Conservation (phyloP, 2,329 filamentous ascomycete genomes). For the Aspergillus melleus region DNA sequence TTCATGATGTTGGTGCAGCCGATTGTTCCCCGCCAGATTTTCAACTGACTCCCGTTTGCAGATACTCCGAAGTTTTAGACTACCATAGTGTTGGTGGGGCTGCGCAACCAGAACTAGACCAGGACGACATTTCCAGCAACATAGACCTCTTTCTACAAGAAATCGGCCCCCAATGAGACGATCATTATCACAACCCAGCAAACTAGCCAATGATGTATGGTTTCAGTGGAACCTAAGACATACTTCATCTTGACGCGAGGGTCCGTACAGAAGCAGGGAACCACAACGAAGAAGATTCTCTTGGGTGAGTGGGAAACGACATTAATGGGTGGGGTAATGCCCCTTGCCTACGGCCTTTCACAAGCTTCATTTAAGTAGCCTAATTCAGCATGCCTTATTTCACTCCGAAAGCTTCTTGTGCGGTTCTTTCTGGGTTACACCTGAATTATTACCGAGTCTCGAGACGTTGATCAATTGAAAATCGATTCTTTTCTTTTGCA, state of each 20-base stretch:
- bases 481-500: neutral
- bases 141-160: neutral
- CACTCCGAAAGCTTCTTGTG: neutral
- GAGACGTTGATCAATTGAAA: neutral
- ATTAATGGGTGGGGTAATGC: neutral
- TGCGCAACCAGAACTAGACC: neutral
- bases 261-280: neutral
- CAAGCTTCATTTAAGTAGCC: neutral
- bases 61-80: slow-evolving; percentile 98
- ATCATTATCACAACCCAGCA: neutral
- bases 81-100: slow-evolving; percentile 82
- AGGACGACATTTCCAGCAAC: neutral
- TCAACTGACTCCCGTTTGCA: slow-evolving; percentile 36
- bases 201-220: neutral
- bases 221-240: neutral
- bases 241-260: neutral
- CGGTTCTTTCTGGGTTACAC: neutral
- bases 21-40: too few species aligned
- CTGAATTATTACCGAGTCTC: neutral
- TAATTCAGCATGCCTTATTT: neutral
- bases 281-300: neutral
- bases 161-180: neutral
- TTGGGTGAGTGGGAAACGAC: neutral
- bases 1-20: slow-evolving; percentile 85
- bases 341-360: neutral